phyloP scores from a whole-genome alignment of 1,139 yeast species.

The Geotrichum phurueaensis region DNA sequence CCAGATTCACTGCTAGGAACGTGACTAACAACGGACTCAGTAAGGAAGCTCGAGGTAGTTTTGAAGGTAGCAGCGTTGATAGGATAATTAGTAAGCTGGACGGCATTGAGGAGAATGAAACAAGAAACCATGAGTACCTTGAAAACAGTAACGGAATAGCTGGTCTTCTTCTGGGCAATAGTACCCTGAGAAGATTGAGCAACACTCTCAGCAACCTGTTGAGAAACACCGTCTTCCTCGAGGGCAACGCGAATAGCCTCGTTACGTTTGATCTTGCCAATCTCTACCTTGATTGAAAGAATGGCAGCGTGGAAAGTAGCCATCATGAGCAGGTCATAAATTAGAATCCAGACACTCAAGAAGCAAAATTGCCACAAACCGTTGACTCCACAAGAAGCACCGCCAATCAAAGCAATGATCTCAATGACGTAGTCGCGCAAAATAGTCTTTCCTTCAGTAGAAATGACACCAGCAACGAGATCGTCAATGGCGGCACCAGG shows the following conservation, averaged over 20 bases:
- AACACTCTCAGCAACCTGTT: slow-evolving; percentile 62
- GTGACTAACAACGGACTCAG: slow-evolving; percentile 17
- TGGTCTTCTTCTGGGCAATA: slow-evolving; percentile 20
- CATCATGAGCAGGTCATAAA: slow-evolving; percentile 67
- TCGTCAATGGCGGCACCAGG: slow-evolving; percentile 29
- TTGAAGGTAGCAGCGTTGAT: slow-evolving; percentile 30
- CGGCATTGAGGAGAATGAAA: slow-evolving; percentile 63
- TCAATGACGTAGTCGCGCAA: slow-evolving; percentile 78
- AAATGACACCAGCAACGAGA: slow-evolving; percentile 52
- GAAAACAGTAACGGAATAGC: slow-evolving; percentile 47
- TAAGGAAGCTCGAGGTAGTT: slow-evolving; percentile 15
- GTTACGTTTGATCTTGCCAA: slow-evolving; percentile 80
- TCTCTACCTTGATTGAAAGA: slow-evolving; percentile 83
- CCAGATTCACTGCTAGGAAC: slow-evolving; percentile 36
- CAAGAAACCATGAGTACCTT: slow-evolving; percentile 61
- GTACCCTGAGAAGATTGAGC: slow-evolving; percentile 38
- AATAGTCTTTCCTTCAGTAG: slow-evolving; percentile 60
- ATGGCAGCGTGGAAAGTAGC: slow-evolving; percentile 83
- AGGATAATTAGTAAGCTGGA: slow-evolving; percentile 45
- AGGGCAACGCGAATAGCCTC: slow-evolving; percentile 73
- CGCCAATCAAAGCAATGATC: slow-evolving; percentile 62
- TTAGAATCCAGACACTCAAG: slow-evolving; percentile 64
- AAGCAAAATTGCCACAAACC: slow-evolving; percentile 75
- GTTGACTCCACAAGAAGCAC: slow-evolving; percentile 63
- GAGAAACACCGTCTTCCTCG: slow-evolving; percentile 90